These are phyloP conservation scores for Mrakia hoshinonis DNA, from an alignment of 768 basidiomycete genomes.

Conservation along the genomic window DNA sequence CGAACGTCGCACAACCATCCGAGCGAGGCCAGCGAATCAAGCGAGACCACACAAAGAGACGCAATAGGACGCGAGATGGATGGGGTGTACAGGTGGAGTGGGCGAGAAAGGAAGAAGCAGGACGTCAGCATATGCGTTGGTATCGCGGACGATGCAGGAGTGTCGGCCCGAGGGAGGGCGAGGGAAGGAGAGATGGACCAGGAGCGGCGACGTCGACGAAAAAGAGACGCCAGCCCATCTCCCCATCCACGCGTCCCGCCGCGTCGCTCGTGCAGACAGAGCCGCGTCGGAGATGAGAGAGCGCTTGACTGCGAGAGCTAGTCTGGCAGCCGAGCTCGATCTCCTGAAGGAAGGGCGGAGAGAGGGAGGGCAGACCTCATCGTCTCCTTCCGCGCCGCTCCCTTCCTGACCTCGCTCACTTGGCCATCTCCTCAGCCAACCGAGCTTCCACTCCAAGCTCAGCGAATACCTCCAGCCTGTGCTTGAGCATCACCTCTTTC, in stretches of 20 bases:
- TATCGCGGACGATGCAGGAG: not conserved
- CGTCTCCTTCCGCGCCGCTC: not conserved
- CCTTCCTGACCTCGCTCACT: not conserved
- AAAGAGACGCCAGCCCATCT: not conserved
- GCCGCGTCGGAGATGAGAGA: too few relatives aligned
- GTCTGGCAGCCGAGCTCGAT: not conserved
- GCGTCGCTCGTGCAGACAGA: not conserved
- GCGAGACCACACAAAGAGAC: too few relatives aligned
- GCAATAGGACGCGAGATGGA: not conserved
- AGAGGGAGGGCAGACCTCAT: not conserved
- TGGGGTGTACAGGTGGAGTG: not conserved
- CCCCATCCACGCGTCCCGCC: not conserved
- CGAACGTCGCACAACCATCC: not conserved
- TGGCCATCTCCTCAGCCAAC: not conserved
- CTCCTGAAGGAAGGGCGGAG: not conserved
- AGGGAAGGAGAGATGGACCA: constrained; percentile 3
- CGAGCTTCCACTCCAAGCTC: not conserved
- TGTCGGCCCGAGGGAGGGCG: not conserved
- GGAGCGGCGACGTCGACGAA: constrained; percentile 2
- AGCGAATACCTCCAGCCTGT: not conserved
- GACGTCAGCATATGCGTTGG: not conserved
- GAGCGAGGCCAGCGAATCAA: not conserved
- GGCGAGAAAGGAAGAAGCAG: not conserved
- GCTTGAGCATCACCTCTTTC: not conserved
- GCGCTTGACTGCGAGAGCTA: too few relatives aligned